Evolutionary conservation across 2,329 filamentous ascomycete genomes (phyloP), one percentile per base, ranked within the genome.

Genomic region (Epichloe sibirici): DNA sequence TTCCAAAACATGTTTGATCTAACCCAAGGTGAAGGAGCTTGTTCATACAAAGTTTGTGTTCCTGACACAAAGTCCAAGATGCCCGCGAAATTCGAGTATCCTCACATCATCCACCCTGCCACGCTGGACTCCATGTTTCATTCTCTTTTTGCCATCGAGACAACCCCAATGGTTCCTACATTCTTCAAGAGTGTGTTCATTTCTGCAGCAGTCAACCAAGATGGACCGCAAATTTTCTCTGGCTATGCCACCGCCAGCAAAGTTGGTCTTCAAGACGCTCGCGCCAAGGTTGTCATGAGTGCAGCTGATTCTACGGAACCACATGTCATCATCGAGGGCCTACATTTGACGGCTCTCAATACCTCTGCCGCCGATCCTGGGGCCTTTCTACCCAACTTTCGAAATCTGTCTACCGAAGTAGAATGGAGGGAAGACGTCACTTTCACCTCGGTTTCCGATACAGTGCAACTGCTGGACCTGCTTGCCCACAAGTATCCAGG

Each of bases 101-200:
- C 71, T 3, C 75, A 80, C 56, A 53, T 79, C 4, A 71, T 82
- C n/a, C 79, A 82, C 56, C 79, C 79, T 0, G 71, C 75, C 4
- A 79, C 78, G 0, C 65, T 82, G 12, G 79, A 82, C 57, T 65
- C 74, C 3, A 73, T 81, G 62, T 72, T 82, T 25, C 79, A 82
- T 51, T 70, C 71, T 0, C 66, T 76, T 1, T 73, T 81, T 49
- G 67, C 69, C 5, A 64, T 77, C 3, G 66, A 71, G 4, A 64
- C 66, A 3, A 63, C 65, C 9, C 68, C 74, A 2, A 79, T 78
- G 74, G 70, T 79, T 0, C 76, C 76, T 0, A 72, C 71, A 0
- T 69, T 63, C 17, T 68, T 77, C 43, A 63, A 68, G 4, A 73
- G 68, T 38, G 59, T 79, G 4, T 76, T 71, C 48, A 62, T 79